These are phyloP conservation scores for Termitomyces heimii DNA, from an alignment of 768 basidiomycete genomes.

Conservation along the genomic window DNA sequence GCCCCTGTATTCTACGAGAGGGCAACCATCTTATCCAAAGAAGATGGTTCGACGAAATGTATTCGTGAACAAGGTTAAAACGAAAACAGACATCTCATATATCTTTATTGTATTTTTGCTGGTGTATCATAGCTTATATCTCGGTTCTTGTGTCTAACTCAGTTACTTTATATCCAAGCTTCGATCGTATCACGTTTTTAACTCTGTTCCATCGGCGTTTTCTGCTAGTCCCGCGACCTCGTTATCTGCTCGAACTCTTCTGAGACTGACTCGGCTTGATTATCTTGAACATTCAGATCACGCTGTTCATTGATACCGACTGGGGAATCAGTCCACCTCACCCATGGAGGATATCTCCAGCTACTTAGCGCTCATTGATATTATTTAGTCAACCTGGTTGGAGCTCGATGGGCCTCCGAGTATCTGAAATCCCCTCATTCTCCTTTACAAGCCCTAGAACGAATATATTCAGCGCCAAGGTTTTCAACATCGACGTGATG, in stretches of 20 bases:
- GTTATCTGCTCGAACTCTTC: background rate
- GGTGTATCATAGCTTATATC: background rate
- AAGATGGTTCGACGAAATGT: constrained; percentile 15
- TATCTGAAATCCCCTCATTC: no score
- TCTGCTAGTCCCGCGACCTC: background rate
- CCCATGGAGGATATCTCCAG: background rate
- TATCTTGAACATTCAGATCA: background rate
- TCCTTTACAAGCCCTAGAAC: no score
- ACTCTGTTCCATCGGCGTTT: background rate
- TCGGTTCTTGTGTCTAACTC: background rate
- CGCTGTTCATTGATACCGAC: background rate
- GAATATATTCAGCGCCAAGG: no score
- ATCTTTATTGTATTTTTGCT: constrained; percentile 6
- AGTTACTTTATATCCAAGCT: background rate
- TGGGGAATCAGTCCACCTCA: no score
- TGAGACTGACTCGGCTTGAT: background rate
- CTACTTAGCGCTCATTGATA: background rate
- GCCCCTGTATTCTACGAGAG: constrained; percentile 15
- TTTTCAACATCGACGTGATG: no score
- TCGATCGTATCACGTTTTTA: background rate
- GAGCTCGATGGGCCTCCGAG: no score
- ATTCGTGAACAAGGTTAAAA: background rate
- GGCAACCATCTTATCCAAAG: constrained; percentile 12
- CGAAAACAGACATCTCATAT: background rate
- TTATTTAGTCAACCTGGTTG: background rate